Evolutionary conservation across 2,329 filamentous ascomycete species (phyloP).

Genomic region (Metarhizium guizhouense): DNA sequence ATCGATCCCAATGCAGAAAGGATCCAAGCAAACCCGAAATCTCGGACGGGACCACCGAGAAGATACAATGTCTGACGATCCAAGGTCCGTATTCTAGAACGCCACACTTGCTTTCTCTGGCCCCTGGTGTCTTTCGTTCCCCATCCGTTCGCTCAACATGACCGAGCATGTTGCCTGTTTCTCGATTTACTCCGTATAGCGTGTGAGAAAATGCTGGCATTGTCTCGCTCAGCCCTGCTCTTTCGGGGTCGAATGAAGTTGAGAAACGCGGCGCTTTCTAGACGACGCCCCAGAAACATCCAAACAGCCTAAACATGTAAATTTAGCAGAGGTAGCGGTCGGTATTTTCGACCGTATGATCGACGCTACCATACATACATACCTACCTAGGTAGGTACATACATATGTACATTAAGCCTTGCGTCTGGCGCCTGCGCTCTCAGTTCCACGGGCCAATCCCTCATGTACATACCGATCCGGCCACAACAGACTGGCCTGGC

Average conservation of each 20-base stretch:
- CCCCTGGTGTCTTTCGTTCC: not conserved
- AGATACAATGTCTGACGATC: not conserved
- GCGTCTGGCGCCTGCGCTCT: no score
- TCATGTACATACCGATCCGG: no score
- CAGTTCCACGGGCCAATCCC: no score
- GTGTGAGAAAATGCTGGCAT: no score
- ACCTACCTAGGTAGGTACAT: no score
- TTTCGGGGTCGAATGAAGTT: not conserved
- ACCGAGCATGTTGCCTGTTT: no score
- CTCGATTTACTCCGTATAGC: no score
- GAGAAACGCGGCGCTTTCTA: not conserved
- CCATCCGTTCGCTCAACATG: not conserved
- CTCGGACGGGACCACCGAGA: not conserved
- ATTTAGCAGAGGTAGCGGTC: not conserved
- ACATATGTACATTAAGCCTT: no score
- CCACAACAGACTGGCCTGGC: no score
- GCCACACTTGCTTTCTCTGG: not conserved
- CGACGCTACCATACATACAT: no score
- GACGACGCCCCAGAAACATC: not conserved
- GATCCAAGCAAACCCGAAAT: not conserved
- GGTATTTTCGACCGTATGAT: not conserved
- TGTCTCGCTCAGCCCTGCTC: no score
- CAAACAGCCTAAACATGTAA: not conserved
- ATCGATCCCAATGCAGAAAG: not conserved
- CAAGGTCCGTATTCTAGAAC: constrained; percentile 1